Evolutionary conservation across 1,284 basidiomycete species (phyloP), one percentile per base, ranked within the genome.

Genomic region (Fomitopsis palustris): DNA sequence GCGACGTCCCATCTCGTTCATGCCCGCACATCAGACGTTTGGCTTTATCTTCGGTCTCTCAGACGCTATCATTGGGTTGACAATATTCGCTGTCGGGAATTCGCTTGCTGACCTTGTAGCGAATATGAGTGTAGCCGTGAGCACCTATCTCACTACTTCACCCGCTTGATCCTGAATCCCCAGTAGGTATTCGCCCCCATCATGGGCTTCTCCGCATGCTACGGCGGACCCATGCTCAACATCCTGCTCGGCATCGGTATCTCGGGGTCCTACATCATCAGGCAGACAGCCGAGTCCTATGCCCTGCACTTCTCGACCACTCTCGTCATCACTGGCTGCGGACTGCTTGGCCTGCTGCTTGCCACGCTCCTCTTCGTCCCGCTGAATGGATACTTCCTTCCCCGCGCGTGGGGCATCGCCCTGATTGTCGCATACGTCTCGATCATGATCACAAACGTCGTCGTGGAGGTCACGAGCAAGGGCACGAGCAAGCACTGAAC

Each of bases 61-160:
- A n/a, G 94, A 98, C 71, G 96, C 96, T 27, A 96, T 99, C 69
- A 91, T 99, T 56, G 96, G 96, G 3, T 77, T 98, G 54, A 98
- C 96, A 0, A 89, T 99, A 63, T 99, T 99, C 69, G 96, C 96
- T 0, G 84, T 98, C 35, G 96, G 96, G 23, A 98, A 98, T 75
- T 96, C 93, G 33, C 83, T 98, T 7, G 96, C 96, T 1, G 96
- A 99, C 74, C 84, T 98, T 19, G 96, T 99, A 2, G 96, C 96
- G 37, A 98, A 99, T 75, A 90, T 95, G 75, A 96, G 93, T 53
- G 93, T 94, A 8, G 95, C 94, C 19, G 89, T 87, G 73, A 59
- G 83, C 77, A 4, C 14, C 17, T 8, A 21, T 37, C 41, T 12
- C 58, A 52, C 41, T 31, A 8, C 23, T 27, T 23, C 25, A 10